Evolutionary conservation across 345 rosid species (phyloP).

Genomic region (Melastoma malabathricum): DNA sequence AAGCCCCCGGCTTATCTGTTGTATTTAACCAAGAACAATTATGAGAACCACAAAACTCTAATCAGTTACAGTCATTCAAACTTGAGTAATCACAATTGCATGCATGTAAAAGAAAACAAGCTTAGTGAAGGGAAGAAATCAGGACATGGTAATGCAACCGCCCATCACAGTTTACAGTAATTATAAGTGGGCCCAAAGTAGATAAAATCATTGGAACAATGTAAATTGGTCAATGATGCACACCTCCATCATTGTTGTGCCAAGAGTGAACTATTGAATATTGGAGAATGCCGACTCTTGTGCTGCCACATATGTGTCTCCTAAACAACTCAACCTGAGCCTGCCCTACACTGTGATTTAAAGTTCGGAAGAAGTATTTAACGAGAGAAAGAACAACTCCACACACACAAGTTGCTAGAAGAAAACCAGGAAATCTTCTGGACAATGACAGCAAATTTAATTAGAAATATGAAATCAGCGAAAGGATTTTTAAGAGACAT

Average conservation of each 20-base stretch:
- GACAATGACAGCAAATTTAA: no score
- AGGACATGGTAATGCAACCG: background rate
- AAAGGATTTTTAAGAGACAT: conserved; percentile 4
- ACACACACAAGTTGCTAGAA: background rate
- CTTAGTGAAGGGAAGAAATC: no score
- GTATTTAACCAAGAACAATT: conserved; percentile 8
- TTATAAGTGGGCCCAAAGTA: background rate
- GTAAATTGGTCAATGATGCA: conserved; percentile 3
- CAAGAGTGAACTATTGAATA: conserved; percentile 54
- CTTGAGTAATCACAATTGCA: no score
- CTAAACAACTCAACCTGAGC: conserved; percentile 68
- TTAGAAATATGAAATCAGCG: background rate
- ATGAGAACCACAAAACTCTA: background rate
- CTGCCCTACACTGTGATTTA: conserved; percentile 78
- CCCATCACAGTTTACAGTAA: background rate
- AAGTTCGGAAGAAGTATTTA: background rate
- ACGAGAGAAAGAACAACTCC: background rate
- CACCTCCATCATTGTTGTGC: conserved; percentile 44
- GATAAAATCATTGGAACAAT: background rate
- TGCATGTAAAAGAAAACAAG: no score
- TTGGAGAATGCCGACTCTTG: conserved; percentile 50
- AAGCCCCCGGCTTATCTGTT: conserved; percentile 58
- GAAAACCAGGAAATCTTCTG: no score
- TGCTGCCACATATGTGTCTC: conserved; percentile 63
- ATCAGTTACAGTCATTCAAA: background rate